Percentiles rank a stretch among this genome's conserved stretches.
These are phyloP conservation scores for Acarospora socialis DNA, from an alignment of 2,329 filamentous ascomycete genomes.

Conservation along the genomic window DNA sequence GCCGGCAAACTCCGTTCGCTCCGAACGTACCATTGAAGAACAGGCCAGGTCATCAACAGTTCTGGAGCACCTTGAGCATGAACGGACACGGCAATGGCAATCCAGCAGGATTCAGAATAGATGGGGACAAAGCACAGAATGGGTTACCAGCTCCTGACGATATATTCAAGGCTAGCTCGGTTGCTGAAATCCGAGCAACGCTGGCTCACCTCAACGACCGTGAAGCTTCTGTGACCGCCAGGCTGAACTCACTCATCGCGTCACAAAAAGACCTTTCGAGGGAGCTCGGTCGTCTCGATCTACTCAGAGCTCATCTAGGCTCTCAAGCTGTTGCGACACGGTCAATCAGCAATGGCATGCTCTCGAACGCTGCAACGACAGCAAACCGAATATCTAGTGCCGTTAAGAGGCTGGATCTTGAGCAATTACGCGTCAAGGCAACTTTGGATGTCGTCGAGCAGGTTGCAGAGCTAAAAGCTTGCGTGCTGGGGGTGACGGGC, in stretches of 20 bases:
- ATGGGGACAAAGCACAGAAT: no score
- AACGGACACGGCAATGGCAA: no score
- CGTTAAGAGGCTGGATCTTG: slow-evolving; percentile 75
- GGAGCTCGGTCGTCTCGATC: slow-evolving; percentile 74
- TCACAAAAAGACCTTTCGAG: slow-evolving; percentile 78
- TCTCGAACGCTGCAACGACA: slow-evolving; percentile 71
- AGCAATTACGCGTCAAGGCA: slow-evolving; percentile 81
- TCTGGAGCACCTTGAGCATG: no score
- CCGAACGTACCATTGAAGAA: no score
- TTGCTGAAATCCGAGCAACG: slow-evolving; percentile 65
- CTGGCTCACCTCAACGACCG: slow-evolving; percentile 61
- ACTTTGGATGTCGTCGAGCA: slow-evolving; percentile 89
- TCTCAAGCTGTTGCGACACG: slow-evolving; percentile 74
- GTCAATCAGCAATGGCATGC: slow-evolving; percentile 77
- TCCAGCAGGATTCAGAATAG: no score
- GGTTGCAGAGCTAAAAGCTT: slow-evolving; percentile 91
- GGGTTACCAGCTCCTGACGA: slow-evolving; percentile 14
- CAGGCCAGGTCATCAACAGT: no score
- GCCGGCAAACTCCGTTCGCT: slow-evolving; percentile 1
- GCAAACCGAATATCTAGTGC: slow-evolving; percentile 73
- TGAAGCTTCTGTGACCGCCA: slow-evolving; percentile 59
- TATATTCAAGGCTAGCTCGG: slow-evolving; percentile 57
- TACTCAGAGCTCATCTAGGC: slow-evolving; percentile 75
- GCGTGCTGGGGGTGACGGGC: slow-evolving; percentile 82
- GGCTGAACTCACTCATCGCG: slow-evolving; percentile 61